These are phyloP conservation scores for Erysimum cheiri DNA, from an alignment of 441 rosid species.

Conservation along the genomic window DNA sequence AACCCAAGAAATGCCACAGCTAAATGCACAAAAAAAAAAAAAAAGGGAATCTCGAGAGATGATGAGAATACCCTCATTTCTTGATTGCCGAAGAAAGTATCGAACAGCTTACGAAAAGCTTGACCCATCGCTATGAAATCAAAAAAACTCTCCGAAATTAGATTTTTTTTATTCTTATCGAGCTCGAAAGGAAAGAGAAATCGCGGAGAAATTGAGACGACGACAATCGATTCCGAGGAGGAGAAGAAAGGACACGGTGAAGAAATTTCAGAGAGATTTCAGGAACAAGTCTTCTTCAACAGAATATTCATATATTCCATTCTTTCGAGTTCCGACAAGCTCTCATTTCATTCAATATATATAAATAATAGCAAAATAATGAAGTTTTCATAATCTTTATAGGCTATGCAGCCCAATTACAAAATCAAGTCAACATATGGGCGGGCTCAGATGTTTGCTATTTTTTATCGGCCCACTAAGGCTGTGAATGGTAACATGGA, in stretches of 20 bases:
- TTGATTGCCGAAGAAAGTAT: slow-evolving; percentile 89
- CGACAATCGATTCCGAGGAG: slow-evolving; percentile 29
- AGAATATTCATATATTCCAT: slow-evolving; percentile 31
- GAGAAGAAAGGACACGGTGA: slow-evolving; percentile 1
- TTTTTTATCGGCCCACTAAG: neutral
- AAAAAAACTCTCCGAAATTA: slow-evolving; percentile 1
- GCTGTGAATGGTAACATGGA: too few relatives aligned
- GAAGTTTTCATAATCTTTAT: neutral
- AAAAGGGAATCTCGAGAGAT: slow-evolving; percentile 1
- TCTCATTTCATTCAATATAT: neutral
- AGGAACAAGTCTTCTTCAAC: slow-evolving; percentile 28
- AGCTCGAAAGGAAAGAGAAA: neutral
- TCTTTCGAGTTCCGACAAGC: neutral
- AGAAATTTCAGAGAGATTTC: slow-evolving; percentile 22
- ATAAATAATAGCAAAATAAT: neutral
- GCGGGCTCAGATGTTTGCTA: neutral
- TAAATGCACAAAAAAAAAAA: too few relatives aligned
- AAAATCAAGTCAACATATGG: neutral
- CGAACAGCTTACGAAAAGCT: slow-evolving; percentile 95
- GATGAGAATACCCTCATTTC: slow-evolving; percentile 85
- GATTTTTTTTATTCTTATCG: neutral
- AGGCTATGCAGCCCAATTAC: neutral
- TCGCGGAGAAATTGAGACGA: slow-evolving; percentile 21
- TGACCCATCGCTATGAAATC: slow-evolving; percentile 68
- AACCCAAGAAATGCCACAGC: neutral